Conservation (phyloP, 345 rosid genomes). For the Heritiera fomes region DNA sequence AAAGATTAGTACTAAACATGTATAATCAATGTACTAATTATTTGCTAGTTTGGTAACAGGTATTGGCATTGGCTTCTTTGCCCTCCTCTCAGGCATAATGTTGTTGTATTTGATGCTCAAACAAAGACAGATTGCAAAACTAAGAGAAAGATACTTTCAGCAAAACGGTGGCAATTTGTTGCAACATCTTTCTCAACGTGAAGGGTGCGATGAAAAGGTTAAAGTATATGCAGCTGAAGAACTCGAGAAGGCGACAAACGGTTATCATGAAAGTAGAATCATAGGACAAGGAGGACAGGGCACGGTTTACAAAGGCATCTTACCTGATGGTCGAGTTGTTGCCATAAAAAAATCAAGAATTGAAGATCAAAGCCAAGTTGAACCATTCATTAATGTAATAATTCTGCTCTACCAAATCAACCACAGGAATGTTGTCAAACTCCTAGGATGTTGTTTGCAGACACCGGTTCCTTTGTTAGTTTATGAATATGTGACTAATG, state of each 20-base stretch:
- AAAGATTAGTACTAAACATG: no score
- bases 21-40: no score
- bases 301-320: slow-evolving; percentile 46
- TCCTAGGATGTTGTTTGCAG: slow-evolving; percentile 51
- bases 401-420: slow-evolving; percentile 47
- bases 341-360: slow-evolving; percentile 50
- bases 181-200: slow-evolving; percentile 23
- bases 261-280: slow-evolving; percentile 33
- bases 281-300: slow-evolving; percentile 47
- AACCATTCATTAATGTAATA: slow-evolving; percentile 51
- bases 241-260: slow-evolving; percentile 42
- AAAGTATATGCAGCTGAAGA: slow-evolving; percentile 39
- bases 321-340: slow-evolving; percentile 27
- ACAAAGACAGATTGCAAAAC: slow-evolving; percentile 18
- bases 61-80: neutral
- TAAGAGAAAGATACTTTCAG: slow-evolving; percentile 26
- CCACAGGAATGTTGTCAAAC: slow-evolving; percentile 44
- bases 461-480: slow-evolving; percentile 47
- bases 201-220: slow-evolving; percentile 17
- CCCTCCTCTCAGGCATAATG: neutral
- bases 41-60: neutral
- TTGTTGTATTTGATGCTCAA: neutral
- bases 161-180: slow-evolving; percentile 37
- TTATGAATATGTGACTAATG: slow-evolving; percentile 45
- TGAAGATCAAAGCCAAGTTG: slow-evolving; percentile 37